Evolutionary conservation across 2,329 filamentous ascomycete species (phyloP).

Genomic region (Aureobasidium sp.): DNA sequence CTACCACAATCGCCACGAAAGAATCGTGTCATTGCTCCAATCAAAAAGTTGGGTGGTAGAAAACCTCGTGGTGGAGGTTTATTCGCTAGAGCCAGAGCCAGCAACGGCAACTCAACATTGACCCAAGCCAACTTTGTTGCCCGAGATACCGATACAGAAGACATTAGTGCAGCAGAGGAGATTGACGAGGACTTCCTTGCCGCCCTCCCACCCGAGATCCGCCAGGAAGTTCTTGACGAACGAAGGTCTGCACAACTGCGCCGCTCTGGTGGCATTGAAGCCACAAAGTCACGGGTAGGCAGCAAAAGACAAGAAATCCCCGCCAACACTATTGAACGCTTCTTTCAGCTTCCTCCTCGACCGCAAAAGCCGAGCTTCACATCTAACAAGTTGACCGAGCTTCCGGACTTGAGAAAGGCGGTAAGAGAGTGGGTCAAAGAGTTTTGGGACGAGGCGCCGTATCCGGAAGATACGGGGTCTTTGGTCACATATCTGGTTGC

Average conservation of each 20-base stretch:
- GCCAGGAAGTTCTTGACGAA: conserved; percentile 70
- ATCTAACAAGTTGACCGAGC: conserved; percentile 45
- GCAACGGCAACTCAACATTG: conserved; percentile 52
- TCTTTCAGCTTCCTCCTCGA: conserved; percentile 42
- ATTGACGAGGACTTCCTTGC: conserved; percentile 69
- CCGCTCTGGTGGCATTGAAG: conserved; percentile 37
- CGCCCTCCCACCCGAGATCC: conserved; percentile 74
- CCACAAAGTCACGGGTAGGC: conserved; percentile 8
- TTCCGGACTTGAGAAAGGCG: conserved; percentile 64
- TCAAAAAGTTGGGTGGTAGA: conserved; percentile 50
- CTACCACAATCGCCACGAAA: conserved; percentile 49
- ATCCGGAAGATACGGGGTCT: conserved; percentile 67
- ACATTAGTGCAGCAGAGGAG: conserved; percentile 37
- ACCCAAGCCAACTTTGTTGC: conserved; percentile 68
- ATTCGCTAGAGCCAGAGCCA: conserved; percentile 40
- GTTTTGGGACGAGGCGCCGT: conserved; percentile 68
- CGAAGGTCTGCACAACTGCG: conserved; percentile 57
- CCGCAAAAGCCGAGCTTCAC: conserved; percentile 56
- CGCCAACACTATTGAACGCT: conserved; percentile 29
- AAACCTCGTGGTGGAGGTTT: conserved; percentile 54
- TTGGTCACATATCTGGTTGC: conserved; percentile 64
- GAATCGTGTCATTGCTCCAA: conserved; percentile 44
- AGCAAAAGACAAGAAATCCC: conserved; percentile 19
- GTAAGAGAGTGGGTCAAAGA: conserved; percentile 68
- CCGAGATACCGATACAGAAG: conserved; percentile 26